Conservation (phyloP, 2,329 filamentous ascomycete genomes). For the Cladophialophora bantiana region DNA sequence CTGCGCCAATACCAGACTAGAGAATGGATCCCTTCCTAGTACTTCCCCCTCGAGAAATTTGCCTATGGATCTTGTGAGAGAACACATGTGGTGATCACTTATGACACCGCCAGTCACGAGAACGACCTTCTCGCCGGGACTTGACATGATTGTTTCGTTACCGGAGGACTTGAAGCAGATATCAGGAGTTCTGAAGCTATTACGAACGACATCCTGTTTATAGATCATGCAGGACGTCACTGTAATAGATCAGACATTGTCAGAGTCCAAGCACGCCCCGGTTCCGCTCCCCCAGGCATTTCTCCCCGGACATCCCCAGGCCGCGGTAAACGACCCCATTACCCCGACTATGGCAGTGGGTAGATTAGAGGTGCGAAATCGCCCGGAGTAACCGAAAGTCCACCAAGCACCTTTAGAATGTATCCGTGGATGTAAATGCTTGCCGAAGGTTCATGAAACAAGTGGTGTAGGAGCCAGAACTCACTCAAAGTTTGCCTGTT, state of each 20-base stretch:
- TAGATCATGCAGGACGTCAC: neutral
- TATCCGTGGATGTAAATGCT: neutral
- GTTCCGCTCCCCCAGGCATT: neutral
- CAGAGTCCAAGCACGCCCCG: neutral
- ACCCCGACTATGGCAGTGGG: neutral
- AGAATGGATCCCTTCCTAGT: neutral
- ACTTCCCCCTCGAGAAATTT: neutral
- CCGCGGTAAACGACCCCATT: neutral
- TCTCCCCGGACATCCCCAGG: neutral
- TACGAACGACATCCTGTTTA: neutral
- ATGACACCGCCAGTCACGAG: slow-evolving; percentile 53
- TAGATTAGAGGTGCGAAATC: neutral
- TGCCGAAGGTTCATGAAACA: neutral
- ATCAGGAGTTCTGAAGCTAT: neutral
- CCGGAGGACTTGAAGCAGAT: neutral
- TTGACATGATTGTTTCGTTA: slow-evolving; percentile 1
- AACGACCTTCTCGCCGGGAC: slow-evolving; percentile 42
- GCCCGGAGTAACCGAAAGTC: neutral
- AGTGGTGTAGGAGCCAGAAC: neutral
- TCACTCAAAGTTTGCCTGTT: neutral
- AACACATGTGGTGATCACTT: slow-evolving; percentile 35
- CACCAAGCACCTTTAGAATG: neutral
- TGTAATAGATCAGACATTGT: neutral
- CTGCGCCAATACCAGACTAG: slow-evolving; percentile 58
- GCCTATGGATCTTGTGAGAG: too few species aligned